Conservation (phyloP, 495 filamentous ascomycete species). For the Penicillium bialowiezense region DNA sequence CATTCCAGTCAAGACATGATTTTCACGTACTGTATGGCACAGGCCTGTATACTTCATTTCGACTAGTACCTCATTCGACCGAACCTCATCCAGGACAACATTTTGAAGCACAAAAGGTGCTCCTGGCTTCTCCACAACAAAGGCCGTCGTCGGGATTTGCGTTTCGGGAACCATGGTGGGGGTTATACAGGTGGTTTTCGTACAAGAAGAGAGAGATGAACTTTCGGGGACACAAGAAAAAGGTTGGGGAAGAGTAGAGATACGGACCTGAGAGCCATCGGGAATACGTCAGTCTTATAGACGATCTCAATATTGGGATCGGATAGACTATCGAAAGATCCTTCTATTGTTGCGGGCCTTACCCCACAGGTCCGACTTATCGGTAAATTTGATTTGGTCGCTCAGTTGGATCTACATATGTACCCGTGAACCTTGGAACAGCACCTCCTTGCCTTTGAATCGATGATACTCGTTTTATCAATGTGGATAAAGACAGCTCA, state of each 20-base stretch:
- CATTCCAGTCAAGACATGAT: background rate
- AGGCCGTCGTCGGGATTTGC: conserved; percentile 25
- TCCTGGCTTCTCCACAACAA: conserved; percentile 24
- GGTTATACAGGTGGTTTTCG: background rate
- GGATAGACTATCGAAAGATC: background rate
- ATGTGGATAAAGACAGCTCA: background rate
- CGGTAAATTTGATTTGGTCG: background rate
- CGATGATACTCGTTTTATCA: too few species aligned
- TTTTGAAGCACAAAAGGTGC: conserved; percentile 27
- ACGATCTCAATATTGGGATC: background rate
- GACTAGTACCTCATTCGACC: conserved; percentile 27
- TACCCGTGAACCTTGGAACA: too few species aligned
- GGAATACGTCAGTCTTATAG: too few species aligned
- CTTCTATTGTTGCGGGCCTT: background rate
- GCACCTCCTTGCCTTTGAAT: too few species aligned
- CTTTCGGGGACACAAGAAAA: too few species aligned
- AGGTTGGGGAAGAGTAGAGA: too few species aligned
- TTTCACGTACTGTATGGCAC: conserved; percentile 30
- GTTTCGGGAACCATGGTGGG: conserved; percentile 16
- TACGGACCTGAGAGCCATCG: too few species aligned
- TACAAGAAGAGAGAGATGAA: too few species aligned
- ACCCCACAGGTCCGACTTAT: background rate
- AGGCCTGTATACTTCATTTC: conserved; percentile 36
- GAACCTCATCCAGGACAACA: conserved; percentile 28
- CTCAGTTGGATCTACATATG: background rate